A percentile compares a stretch with the other conserved stretches of the same genome.
Evolutionary conservation across 78 protist species (phyloP).

Genomic region (Guillardia theta): DNA sequence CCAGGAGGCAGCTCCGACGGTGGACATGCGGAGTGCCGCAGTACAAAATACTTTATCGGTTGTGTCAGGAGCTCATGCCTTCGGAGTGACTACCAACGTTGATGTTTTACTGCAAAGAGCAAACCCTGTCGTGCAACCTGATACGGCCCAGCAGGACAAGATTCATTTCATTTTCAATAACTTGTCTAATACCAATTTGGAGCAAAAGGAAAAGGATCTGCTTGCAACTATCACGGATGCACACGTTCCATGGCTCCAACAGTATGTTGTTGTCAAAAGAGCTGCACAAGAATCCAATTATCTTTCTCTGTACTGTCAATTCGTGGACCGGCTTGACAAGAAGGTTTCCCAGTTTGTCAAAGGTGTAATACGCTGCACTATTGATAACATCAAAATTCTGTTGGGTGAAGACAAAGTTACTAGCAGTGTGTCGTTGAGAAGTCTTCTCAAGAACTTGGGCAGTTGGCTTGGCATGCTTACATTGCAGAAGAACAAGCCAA

Average conservation of each 20-base stretch:
- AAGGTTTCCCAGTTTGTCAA: constrained; percentile 30
- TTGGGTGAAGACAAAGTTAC: constrained; percentile 71
- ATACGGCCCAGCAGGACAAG: constrained; percentile 65
- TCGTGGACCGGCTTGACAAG: constrained; percentile 65
- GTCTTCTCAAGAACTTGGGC: constrained; percentile 92
- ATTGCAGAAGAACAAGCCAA: constrained; percentile 86
- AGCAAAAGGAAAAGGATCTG: not conserved
- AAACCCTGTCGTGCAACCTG: not conserved
- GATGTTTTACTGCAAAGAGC: not conserved
- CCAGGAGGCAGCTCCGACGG: not conserved
- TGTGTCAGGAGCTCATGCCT: not conserved
- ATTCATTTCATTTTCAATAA: constrained; percentile 92
- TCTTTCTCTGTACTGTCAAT: constrained; percentile 75
- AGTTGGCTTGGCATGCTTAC: constrained; percentile 94
- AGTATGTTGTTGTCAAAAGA: constrained; percentile 89
- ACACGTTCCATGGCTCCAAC: constrained; percentile 68
- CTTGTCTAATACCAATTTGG: constrained; percentile 49
- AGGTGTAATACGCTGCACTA: not conserved
- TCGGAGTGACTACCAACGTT: not conserved
- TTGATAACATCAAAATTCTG: constrained; percentile 31
- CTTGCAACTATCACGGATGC: constrained; percentile 47
- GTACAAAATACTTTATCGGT: too few relatives aligned
- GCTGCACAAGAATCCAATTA: constrained; percentile 87
- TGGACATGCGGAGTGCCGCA: not conserved
- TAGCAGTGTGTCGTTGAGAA: constrained; percentile 66